Evolutionary conservation across 345 rosid genomes (phyloP).

Genomic region (Nephelium lappaceum): DNA sequence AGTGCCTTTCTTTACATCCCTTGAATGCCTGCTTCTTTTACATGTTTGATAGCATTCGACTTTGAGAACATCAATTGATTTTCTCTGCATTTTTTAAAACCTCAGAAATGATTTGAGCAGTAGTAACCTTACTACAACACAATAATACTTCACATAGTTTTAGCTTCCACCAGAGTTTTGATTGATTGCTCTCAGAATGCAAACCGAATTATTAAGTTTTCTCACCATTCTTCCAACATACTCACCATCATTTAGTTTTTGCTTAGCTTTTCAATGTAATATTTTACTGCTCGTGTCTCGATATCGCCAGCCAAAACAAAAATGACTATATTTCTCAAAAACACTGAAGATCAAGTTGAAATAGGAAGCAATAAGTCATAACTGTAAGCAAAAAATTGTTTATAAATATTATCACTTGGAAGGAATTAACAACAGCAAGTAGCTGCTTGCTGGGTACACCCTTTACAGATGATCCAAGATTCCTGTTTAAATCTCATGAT

Average conservation of each 20-base stretch:
- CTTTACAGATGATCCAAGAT: conserved; percentile 1
- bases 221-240: not conserved
- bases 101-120: not conserved
- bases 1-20: not conserved
- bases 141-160: not conserved
- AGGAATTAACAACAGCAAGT: not conserved
- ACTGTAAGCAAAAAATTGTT: not conserved
- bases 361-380: not conserved
- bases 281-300: not conserved
- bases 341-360: not conserved
- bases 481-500: not conserved
- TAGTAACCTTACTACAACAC: not conserved
- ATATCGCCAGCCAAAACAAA: not conserved
- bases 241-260: not conserved
- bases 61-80: not conserved
- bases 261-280: not conserved
- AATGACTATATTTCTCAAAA: not conserved
- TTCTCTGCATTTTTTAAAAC: not conserved
- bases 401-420: not conserved
- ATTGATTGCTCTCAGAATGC: not conserved
- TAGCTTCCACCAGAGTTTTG: not conserved
- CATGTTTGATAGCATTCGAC: not conserved
- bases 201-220: not conserved
- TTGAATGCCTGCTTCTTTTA: not conserved
- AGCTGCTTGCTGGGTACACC: not conserved